Evolutionary conservation across 192 early-diverging fungal genomes (phyloP), one percentile per base, ranked within the genome.

Genomic region (Paraglomus occultum): DNA sequence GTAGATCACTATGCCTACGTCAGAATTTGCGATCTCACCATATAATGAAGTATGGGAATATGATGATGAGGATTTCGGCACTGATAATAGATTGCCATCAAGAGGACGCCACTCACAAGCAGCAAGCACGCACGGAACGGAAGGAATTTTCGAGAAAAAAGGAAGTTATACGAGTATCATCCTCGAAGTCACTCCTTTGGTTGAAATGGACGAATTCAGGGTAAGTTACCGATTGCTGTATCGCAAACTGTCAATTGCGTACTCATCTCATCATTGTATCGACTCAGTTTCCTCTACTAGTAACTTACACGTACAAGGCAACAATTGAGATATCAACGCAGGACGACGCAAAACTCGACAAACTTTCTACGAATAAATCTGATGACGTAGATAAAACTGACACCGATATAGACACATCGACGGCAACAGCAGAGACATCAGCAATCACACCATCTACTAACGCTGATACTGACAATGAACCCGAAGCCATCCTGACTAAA

Each of bases 41-140:
- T 91, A 86, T 65, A 88, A 90, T 50, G 93, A 91, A 71, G 83
- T 90, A 39, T 90, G 88, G 83, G 92, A 92, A 68, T 92, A 92
- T 50, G 92, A 92, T 22, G 88, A 88, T 18, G 85, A 83, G 38
- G 80, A 80, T 50, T 82, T 80, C 15, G 67, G 77, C 10, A 73
- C 70, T 31, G 77, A 75, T 20, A n/a, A n/a, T n/a, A 49, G 69
- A 10, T 76, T 75, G 8, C 59, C 73, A 17, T 63, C 71, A 12
- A 78, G 73, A 38, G 67, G 64, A n/a, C 68, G 72, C 10, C 48
- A 62, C 0, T 71, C 59, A 22, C 67, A 70, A 66, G n/a, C 68
- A 43, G 1, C 23, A 23, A 49, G 47, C 44, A 38, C 61, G 38
- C 46, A 58, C 20, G 49, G 53, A 5, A 51, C 55, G 18, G 76